These are phyloP conservation scores for Cutaneotrichosporon sp. DNA, from an alignment of 1,284 basidiomycete species.

Conservation along the genomic window DNA sequence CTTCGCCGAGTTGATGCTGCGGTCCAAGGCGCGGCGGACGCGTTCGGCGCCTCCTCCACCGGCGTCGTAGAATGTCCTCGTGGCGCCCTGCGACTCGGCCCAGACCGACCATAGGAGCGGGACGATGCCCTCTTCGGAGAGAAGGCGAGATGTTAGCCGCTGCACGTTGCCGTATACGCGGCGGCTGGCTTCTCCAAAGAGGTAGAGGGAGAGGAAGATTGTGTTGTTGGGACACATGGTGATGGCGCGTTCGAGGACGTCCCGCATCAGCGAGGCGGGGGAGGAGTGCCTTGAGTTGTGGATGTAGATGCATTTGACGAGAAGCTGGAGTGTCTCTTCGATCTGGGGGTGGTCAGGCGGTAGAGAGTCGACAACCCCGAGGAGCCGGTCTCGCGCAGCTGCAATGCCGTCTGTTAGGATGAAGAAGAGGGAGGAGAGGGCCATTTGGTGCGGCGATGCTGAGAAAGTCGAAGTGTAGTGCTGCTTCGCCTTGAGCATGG, in stretches of 20 bases:
- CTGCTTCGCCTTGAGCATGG: slow-evolving; percentile 34
- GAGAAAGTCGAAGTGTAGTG: slow-evolving; percentile 16
- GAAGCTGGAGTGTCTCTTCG: slow-evolving; percentile 45
- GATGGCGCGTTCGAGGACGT: slow-evolving; percentile 46
- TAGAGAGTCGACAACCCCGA: slow-evolving; percentile 11
- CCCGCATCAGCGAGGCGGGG: slow-evolving; percentile 38
- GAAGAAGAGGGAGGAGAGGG: slow-evolving; percentile 31
- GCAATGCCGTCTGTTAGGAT: slow-evolving; percentile 29
- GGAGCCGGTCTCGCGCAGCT: slow-evolving; percentile 14
- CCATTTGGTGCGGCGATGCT: slow-evolving; percentile 17
- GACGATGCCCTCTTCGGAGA: slow-evolving; percentile 26
- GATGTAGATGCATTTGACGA: slow-evolving; percentile 42
- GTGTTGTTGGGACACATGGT: slow-evolving; percentile 49
- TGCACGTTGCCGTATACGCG: slow-evolving; percentile 49
- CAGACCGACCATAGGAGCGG: slow-evolving; percentile 44
- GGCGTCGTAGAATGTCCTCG: slow-evolving; percentile 38
- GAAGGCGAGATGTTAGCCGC: slow-evolving; percentile 29
- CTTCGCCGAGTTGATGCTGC: slow-evolving; percentile 28
- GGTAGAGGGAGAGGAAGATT: slow-evolving; percentile 48
- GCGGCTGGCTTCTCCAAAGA: slow-evolving; percentile 45
- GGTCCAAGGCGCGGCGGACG: slow-evolving; percentile 38
- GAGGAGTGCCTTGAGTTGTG: slow-evolving; percentile 32
- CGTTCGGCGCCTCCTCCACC: slow-evolving; percentile 40
- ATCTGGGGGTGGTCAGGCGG: slow-evolving; percentile 27
- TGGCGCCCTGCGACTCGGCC: slow-evolving; percentile 34